phyloP scores from a whole-genome alignment of 108 stramenopile species.

The Pseudonitzschia pungens region DNA sequence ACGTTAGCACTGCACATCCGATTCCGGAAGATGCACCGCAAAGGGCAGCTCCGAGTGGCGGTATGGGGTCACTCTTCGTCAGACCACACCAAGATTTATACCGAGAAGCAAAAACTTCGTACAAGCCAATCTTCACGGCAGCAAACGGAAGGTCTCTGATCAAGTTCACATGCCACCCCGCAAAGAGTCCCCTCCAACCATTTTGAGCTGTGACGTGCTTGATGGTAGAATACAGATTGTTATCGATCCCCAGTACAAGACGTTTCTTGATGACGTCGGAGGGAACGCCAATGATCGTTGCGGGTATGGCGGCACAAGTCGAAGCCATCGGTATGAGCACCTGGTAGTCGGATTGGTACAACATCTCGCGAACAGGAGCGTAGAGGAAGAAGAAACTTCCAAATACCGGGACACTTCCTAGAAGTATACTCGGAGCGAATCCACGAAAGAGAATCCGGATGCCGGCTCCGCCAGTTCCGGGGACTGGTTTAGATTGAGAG shows the following conservation, averaged over 20 bases:
- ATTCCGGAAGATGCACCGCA: slow-evolving; percentile 34
- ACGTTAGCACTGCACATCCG: slow-evolving; percentile 29
- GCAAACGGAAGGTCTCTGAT: slow-evolving; percentile 34
- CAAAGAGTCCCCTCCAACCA: slow-evolving; percentile 33
- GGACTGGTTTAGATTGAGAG: slow-evolving; percentile 10
- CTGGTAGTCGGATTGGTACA: slow-evolving; percentile 6
- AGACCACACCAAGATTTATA: neutral
- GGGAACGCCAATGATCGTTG: slow-evolving; percentile 33
- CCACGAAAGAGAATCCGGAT: slow-evolving; percentile 33
- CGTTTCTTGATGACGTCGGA: slow-evolving; percentile 37
- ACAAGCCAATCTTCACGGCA: slow-evolving; percentile 29
- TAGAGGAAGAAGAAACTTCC: slow-evolving; percentile 35
- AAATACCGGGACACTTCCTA: slow-evolving; percentile 35
- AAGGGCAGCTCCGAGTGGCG: slow-evolving; percentile 10
- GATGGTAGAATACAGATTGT: slow-evolving; percentile 10
- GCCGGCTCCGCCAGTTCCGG: neutral
- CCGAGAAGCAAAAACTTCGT: slow-evolving; percentile 20
- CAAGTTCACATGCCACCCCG: slow-evolving; percentile 37
- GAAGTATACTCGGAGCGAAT: slow-evolving; percentile 22
- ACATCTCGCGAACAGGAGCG: slow-evolving; percentile 13
- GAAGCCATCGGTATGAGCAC: slow-evolving; percentile 21
- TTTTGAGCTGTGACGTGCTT: neutral
- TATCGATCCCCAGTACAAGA: slow-evolving; percentile 30
- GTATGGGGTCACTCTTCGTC: neutral
- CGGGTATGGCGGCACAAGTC: slow-evolving; percentile 26